Percentiles rank a stretch among this genome's conserved stretches.
Conservation (phyloP, 768 basidiomycete genomes). For the Tylopilus felleus region DNA sequence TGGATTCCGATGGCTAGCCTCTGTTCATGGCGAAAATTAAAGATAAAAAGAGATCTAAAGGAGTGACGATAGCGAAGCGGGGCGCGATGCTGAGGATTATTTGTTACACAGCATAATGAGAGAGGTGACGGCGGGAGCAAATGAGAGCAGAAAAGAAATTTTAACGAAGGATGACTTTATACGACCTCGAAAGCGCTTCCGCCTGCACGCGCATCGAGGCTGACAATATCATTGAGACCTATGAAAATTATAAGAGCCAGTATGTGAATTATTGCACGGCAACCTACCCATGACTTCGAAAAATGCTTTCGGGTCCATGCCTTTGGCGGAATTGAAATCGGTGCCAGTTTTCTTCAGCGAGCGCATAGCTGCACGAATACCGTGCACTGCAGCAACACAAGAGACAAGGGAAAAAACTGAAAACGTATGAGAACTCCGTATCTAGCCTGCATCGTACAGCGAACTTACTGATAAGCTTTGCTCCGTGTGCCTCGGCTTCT, state of each 20-base stretch:
- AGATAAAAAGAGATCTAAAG: conserved; percentile 15
- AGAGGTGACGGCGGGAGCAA: not conserved
- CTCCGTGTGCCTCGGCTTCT: conserved; percentile 67
- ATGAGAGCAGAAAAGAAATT: not conserved
- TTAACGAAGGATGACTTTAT: conserved; percentile 25
- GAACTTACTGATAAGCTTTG: conserved; percentile 71
- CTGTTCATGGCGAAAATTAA: conserved; percentile 23
- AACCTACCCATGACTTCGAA: conserved; percentile 71
- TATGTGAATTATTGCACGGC: not conserved
- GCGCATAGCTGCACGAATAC: conserved; percentile 73
- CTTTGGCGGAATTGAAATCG: conserved; percentile 55
- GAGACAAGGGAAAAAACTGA: conserved; percentile 75
- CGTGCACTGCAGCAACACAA: conserved; percentile 73
- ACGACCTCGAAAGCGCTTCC: conserved; percentile 56
- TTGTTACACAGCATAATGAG: conserved; percentile 20
- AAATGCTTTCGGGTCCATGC: conserved; percentile 77
- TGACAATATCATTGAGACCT: conserved; percentile 54
- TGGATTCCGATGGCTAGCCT: conserved; percentile 4
- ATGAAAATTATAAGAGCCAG: not conserved
- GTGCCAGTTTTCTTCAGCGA: conserved; percentile 76
- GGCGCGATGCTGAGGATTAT: conserved; percentile 18
- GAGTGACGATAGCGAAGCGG: conserved; percentile 15
- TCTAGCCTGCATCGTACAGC: no score
- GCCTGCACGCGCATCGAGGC: conserved; percentile 55
- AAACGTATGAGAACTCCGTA: not conserved